A percentile compares a stretch with the other conserved stretches of the same genome.
Conservation (phyloP, 192 early-diverging fungal genomes). For the Cetraspora pellucida region DNA sequence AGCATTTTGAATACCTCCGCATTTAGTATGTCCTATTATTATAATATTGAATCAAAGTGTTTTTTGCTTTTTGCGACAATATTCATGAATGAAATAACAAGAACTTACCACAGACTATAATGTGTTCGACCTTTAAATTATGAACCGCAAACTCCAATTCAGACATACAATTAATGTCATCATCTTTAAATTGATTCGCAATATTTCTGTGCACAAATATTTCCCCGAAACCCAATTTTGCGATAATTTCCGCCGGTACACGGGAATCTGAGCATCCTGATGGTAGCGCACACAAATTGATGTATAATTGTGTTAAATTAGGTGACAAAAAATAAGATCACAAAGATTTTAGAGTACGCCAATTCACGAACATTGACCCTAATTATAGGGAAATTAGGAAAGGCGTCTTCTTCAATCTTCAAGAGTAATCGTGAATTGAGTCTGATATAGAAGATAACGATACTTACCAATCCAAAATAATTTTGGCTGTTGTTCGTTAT, state of each 20-base stretch:
- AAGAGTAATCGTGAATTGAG: not conserved
- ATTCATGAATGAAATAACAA: not conserved
- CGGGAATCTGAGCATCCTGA: slow-evolving; percentile 91
- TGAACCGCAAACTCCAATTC: slow-evolving; percentile 95
- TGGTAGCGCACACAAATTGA: no score
- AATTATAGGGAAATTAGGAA: not conserved
- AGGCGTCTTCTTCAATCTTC: not conserved
- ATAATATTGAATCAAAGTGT: not conserved
- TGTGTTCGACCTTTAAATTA: slow-evolving; percentile 87
- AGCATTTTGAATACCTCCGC: not conserved
- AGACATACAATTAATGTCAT: slow-evolving; percentile 79
- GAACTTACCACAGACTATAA: slow-evolving; percentile 81
- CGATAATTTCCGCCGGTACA: slow-evolving; percentile 79
- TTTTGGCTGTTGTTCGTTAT: slow-evolving; percentile 76
- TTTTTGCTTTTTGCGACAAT: not conserved
- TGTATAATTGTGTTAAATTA: no score
- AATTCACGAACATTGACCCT: no score
- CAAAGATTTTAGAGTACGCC: no score
- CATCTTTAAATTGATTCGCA: slow-evolving; percentile 83
- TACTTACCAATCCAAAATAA: slow-evolving; percentile 80
- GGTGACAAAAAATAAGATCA: no score
- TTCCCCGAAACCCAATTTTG: slow-evolving; percentile 73
- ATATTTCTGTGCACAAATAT: slow-evolving; percentile 98
- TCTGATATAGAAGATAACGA: not conserved
- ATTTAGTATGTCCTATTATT: slow-evolving; percentile 3